Base-by-base conservation (phyloP, 768 basidiomycete species). In the Collybia nuda region DNA sequence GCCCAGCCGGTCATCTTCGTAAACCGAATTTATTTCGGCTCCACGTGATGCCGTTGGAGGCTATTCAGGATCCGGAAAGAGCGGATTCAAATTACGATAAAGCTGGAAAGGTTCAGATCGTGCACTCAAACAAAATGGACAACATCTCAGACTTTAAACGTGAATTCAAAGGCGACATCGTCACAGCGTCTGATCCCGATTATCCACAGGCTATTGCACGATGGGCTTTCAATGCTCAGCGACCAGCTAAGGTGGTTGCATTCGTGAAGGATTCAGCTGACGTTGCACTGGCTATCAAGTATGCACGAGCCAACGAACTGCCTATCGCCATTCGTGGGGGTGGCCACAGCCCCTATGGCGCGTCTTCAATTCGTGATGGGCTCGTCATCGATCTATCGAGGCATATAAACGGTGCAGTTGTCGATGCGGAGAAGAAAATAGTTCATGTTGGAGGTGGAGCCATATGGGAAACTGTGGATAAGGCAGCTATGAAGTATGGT, bases 221-320 rank as follows among this genome's bases (percentile, higher is more conserved):
- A 12, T 62, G 58, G 58, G 60, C 60, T 9, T 24, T 50, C 9
- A 61, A 61, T 37, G 53, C 57, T 9, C 44, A 49, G 22, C 49
- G 60, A 14, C 52, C 41, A n/a, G 59, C 59, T 24, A 45, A 50
- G 9, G n/a, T 58, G 21, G 55, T 61, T 15, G 56, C 56, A n/a
- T 61, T 56, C 32, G 56, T 53, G 7, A 58, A 56, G 36, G 53
- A 53, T 11, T 29, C 40, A n/a, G 17, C 19, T 6, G 59, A 58
- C 28, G 50, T 61, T 26, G 50, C 26, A n/a, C 26, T 52, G 2
- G 56, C 58, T 3, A 51, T 62, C 42, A 32, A 40, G 11, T 57
- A 57, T 37, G 58, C 58, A 7, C 17, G 47, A 36, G 40, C 23
- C 8, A 42, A 48, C 3, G 29, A 19, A 0, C 12, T 44, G 7